phyloP scores from a whole-genome alignment of 2,329 filamentous ascomycete species.

The Penicillium fuscoglaucum region DNA sequence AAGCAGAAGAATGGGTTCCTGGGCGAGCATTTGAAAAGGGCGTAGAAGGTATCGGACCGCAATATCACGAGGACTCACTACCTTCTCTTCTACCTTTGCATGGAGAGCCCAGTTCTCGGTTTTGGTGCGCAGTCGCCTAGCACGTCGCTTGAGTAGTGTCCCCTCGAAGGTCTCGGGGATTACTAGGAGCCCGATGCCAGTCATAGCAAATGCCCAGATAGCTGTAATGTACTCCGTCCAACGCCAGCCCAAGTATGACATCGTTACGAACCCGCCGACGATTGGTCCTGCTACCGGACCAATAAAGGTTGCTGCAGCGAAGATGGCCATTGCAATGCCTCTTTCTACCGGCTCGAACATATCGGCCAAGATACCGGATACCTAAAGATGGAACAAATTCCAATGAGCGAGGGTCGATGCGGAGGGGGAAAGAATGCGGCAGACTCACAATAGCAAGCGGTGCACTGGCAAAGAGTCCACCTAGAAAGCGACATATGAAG shows the following conservation, averaged over 20 bases:
- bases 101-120: slow-evolving; percentile 50
- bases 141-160: slow-evolving; percentile 49
- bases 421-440: too few species aligned
- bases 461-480: slow-evolving; percentile 54
- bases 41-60: slow-evolving; percentile 18
- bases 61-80: slow-evolving; percentile 10
- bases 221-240: slow-evolving; percentile 59
- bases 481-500: slow-evolving; percentile 56
- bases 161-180: slow-evolving; percentile 52
- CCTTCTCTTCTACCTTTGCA: slow-evolving; percentile 26
- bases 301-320: slow-evolving; percentile 50
- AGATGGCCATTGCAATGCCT: slow-evolving; percentile 48
- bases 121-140: slow-evolving; percentile 44
- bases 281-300: slow-evolving; percentile 53
- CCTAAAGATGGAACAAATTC: neutral
- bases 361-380: slow-evolving; percentile 47
- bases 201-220: slow-evolving; percentile 49
- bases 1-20: slow-evolving; percentile 49
- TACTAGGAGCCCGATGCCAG: slow-evolving; percentile 46
- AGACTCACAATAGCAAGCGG: slow-evolving; percentile 51
- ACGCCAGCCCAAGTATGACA: slow-evolving; percentile 55
- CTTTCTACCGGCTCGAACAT: slow-evolving; percentile 51
- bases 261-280: slow-evolving; percentile 52
- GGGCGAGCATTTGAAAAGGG: slow-evolving; percentile 21
- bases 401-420: neutral